Percentiles rank a stretch among this genome's conserved stretches.
These are phyloP conservation scores for Barnettozyma wickerhamii DNA, from an alignment of 805 yeast genomes.

Conservation along the genomic window DNA sequence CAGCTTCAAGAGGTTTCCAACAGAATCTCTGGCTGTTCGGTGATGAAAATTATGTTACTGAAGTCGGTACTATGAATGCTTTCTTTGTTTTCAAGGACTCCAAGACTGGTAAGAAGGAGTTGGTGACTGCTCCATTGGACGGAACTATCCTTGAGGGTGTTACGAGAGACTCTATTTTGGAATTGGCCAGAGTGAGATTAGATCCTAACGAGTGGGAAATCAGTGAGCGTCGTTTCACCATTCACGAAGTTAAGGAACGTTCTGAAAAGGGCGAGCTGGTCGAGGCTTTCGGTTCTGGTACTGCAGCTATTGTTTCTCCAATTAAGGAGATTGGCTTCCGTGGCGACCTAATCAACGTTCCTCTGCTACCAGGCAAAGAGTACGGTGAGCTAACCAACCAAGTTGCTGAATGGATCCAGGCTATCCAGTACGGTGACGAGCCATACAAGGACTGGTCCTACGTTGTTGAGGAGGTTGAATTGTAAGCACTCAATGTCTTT, in stretches of 20 bases:
- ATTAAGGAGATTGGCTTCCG: conserved; percentile 82
- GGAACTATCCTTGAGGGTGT: conserved; percentile 98
- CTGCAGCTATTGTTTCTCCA: conserved; percentile 96
- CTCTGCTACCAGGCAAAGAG: conserved; percentile 75
- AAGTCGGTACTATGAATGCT: conserved; percentile 97
- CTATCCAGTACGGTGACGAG: conserved; percentile 84
- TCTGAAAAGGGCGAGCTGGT: conserved; percentile 78
- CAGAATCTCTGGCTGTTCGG: conserved; percentile 97
- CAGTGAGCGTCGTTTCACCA: conserved; percentile 79
- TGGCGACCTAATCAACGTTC: conserved; percentile 70
- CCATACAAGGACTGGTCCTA: conserved; percentile 53
- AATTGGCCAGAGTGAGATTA: conserved; percentile 71
- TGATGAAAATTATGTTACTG: conserved; percentile 81
- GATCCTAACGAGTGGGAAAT: conserved; percentile 75
- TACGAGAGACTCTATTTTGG: conserved; percentile 84
- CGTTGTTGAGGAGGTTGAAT: conserved; percentile 24
- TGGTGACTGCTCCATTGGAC: conserved; percentile 94
- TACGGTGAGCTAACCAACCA: conserved; percentile 73
- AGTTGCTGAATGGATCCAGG: conserved; percentile 81
- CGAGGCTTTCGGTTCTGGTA: conserved; percentile 96
- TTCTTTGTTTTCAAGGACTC: conserved; percentile 79
- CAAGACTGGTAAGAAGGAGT: conserved; percentile 80
- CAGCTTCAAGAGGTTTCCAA: conserved; percentile 88
- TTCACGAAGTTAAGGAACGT: conserved; percentile 72
- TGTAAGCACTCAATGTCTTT: no score